Base-by-base conservation (phyloP, 352 stramenopile genomes). In the Phytophthora pseudosyringae region DNA sequence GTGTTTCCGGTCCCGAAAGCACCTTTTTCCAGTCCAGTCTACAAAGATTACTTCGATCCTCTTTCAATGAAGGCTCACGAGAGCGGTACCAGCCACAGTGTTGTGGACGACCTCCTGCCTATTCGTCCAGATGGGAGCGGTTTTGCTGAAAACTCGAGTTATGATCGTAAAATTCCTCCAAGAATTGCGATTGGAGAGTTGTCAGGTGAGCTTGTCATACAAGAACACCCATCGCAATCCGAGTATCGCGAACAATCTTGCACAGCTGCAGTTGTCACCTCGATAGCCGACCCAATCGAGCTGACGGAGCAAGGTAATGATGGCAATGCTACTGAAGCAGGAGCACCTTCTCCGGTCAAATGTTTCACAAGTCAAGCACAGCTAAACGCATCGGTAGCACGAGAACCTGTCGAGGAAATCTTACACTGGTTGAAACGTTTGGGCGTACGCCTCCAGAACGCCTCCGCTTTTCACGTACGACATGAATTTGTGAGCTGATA, bases 401-500 rank as follows among this genome's bases (percentile, higher is more conserved):
- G 28, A 39, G 53, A 67, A 36, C 35, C 26, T 21, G 36, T 67
- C 0, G 36, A 62, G 0, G 64, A 78, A 18, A 51, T 86, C 7
- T 38, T 85, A 3, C 9, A 10, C 5, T 89, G 80, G 80, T 57
- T 89, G 16, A 75, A 72, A 21, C 52, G 55, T 4, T 51, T 89
- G 21, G 62, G 66, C 25, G 61, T 89, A 25, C 49, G 51, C 4
- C 26, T 88, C 7, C 32, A 50, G 2, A 55, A 75, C 10, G 28
- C 61, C 0, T 48, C 61, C 3, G 59, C 63, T 15, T 78, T 88
- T 36, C 63, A 75, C 16, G 80, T 88, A 67, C 18, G 67, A 62
- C 15, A 49, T 15, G 6, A 40, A 12, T 15, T 32, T 36, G 5
- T 33, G 3, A 31, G 1, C 15, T 15, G 25, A 15, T 33, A 7